Percentiles rank a stretch among this genome's conserved stretches.
Evolutionary conservation across 2,329 filamentous ascomycete genomes (phyloP).

Genomic region (Allantophomopsis lycopodina): DNA sequence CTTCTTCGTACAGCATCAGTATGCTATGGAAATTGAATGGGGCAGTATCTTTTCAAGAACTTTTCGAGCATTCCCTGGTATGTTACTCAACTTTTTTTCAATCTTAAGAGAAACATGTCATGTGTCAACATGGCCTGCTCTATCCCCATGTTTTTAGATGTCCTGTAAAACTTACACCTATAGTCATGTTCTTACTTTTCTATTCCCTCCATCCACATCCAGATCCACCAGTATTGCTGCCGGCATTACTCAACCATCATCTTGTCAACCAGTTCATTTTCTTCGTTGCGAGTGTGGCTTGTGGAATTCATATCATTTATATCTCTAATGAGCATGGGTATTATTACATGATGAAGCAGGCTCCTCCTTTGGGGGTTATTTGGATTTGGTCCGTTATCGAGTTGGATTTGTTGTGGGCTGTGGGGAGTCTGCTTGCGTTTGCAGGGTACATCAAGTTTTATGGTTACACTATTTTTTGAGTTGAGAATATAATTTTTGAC

Average conservation of each 20-base stretch:
- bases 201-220: slow-evolving; percentile 19
- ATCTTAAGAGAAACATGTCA: too few species aligned
- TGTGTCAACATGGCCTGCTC: too few species aligned
- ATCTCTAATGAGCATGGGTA: slow-evolving; percentile 72
- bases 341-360: slow-evolving; percentile 79
- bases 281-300: slow-evolving; percentile 39
- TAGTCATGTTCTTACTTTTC: slow-evolving; percentile 22
- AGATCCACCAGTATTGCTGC: slow-evolving; percentile 33
- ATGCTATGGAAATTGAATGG: slow-evolving; percentile 54
- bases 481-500: not conserved
- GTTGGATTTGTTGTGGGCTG: slow-evolving; percentile 55
- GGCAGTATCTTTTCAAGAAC: slow-evolving; percentile 33
- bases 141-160: too few species aligned
- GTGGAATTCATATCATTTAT: slow-evolving; percentile 70
- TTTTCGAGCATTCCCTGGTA: slow-evolving; percentile 37
- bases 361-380: slow-evolving; percentile 75
- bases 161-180: too few species aligned
- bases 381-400: slow-evolving; percentile 94
- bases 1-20: slow-evolving; percentile 68
- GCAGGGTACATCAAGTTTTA: slow-evolving; percentile 11
- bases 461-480: slow-evolving; percentile 12
- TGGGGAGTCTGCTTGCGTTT: slow-evolving; percentile 31
- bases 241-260: slow-evolving; percentile 31
- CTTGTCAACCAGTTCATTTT: slow-evolving; percentile 38
- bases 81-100: slow-evolving; percentile 5